Percentiles rank a stretch among this genome's conserved stretches.
These are phyloP conservation scores for Sergeia podlipaevii DNA, from an alignment of 208 protist genomes.

Conservation along the genomic window DNA sequence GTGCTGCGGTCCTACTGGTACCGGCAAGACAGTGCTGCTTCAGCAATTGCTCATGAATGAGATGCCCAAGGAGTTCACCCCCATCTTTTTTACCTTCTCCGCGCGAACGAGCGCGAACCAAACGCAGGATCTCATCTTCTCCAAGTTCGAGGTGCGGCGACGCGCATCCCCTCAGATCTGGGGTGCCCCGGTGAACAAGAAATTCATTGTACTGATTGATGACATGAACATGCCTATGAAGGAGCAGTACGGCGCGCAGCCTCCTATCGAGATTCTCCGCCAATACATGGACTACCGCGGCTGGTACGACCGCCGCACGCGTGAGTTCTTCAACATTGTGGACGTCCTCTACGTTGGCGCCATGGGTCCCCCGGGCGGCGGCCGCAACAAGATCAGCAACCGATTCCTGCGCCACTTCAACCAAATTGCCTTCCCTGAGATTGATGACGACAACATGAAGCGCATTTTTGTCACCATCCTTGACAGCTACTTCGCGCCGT, in stretches of 20 bases:
- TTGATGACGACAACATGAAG: conserved; percentile 94
- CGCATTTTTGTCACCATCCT: conserved; percentile 97
- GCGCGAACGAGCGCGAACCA: conserved; percentile 97
- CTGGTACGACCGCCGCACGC: conserved; percentile 96
- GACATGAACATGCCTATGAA: conserved; percentile 99
- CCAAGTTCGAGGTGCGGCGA: conserved; percentile 95
- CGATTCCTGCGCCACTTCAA: conserved; percentile 98
- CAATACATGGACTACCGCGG: conserved; percentile 98
- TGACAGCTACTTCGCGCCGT: conserved; percentile 89
- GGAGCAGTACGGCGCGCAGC: conserved; percentile 98
- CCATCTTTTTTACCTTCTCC: conserved; percentile 97
- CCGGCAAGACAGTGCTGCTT: conserved; percentile 97
- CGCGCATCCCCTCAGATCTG: conserved; percentile 94
- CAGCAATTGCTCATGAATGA: conserved; percentile 93
- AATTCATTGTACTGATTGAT: conserved; percentile 97
- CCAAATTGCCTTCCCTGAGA: conserved; percentile 95
- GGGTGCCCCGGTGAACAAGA: conserved; percentile 96
- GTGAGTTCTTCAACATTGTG: conserved; percentile 94
- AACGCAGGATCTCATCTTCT: conserved; percentile 97
- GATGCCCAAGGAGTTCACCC: conserved; percentile 94
- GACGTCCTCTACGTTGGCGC: conserved; percentile 93
- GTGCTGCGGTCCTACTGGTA: conserved; percentile 96
- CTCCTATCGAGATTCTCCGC: conserved; percentile 97
- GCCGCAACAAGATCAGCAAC: conserved; percentile 94
- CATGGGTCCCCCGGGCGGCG: conserved; percentile 97